Base-by-base conservation (phyloP, 2,329 filamentous ascomycete genomes). In the Cladosporium sp. region DNA sequence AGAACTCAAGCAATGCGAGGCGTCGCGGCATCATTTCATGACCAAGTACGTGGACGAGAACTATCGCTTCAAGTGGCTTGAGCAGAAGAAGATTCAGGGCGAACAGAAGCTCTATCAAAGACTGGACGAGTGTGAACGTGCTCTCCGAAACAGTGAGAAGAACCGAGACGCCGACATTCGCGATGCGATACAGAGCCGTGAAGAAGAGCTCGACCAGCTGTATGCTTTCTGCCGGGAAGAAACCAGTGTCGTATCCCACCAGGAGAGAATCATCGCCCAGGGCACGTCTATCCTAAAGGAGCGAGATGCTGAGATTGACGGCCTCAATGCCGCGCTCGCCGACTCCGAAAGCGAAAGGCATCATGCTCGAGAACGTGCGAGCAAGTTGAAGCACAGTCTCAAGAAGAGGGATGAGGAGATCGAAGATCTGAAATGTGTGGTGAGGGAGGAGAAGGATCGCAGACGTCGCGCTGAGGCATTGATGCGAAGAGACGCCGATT, bases 21-120 rank as follows among this genome's bases (percentile, higher is more conserved):
- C 43, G 15, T 56, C 54, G n/a, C 54, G 54, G 4, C 54, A 56
- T 15, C 54, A 56, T 34, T 56, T 56, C 54, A 56, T 56, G 54
- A 56, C 54, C 9, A 56, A 56, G 30, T 56, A 56, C 34, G 54
- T 56, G 2, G 54, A 56, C 9, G 54, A 56, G 34, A 56, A 56
- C 9, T 56, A 56, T 15, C 54, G 54, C 34, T 56, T 49, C 42
- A 56, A 56, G 15, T 56, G 54, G 54, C 54, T 56, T 7, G 54
- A 56, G 42, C 54, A 56, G 54, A 37, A 42, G 11, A 56, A 49
- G 36, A 14, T 49, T 5, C 54, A 56, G 22, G 47, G 54, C 20
- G 54, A 56, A 19, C 42, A 56, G 15, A 17, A 34, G 3, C 22
- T 56, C 8, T 34, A 40, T 20, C 54, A 38, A 34, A 30, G 47